Percentiles rank a stretch among this genome's conserved stretches.
Conservation (phyloP, 768 basidiomycete genomes). For the Dentipellis sp. region DNA sequence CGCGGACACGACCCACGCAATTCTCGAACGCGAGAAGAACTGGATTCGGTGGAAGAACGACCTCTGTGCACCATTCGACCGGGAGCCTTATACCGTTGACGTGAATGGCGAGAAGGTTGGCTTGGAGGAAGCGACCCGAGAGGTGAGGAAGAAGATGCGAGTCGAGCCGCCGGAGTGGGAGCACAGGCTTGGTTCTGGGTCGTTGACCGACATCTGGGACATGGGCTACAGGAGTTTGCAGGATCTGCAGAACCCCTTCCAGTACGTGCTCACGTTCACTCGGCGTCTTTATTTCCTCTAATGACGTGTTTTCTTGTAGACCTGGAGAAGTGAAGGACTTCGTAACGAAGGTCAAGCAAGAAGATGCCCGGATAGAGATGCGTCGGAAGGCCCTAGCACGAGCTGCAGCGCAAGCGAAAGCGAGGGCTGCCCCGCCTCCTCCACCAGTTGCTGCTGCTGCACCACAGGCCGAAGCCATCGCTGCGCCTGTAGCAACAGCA, state of each 20-base stretch:
- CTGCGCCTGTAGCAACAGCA: background rate
- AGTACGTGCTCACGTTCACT: slow-evolving; percentile 31
- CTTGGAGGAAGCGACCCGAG: slow-evolving; percentile 53
- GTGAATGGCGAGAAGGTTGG: slow-evolving; percentile 41
- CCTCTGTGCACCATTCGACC: slow-evolving; percentile 71
- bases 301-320: slow-evolving; percentile 26
- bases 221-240: slow-evolving; percentile 62
- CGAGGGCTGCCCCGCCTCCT: slow-evolving; percentile 26
- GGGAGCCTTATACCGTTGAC: slow-evolving; percentile 49
- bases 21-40: slow-evolving; percentile 78
- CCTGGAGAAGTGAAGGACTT: slow-evolving; percentile 71
- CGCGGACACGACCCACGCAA: slow-evolving; percentile 59
- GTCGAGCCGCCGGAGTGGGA: slow-evolving; percentile 53
- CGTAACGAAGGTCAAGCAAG: slow-evolving; percentile 58
- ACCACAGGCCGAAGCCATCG: background rate
- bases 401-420: slow-evolving; percentile 29
- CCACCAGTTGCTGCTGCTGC: slow-evolving; percentile 11
- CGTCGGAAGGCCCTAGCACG: slow-evolving; percentile 32
- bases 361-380: slow-evolving; percentile 53
- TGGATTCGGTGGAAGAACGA: slow-evolving; percentile 91
- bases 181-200: slow-evolving; percentile 56
- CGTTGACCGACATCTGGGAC: slow-evolving; percentile 76
- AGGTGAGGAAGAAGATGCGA: slow-evolving; percentile 42
- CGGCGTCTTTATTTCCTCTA: background rate
- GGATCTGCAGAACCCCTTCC: slow-evolving; percentile 59